Evolutionary conservation across 2,329 filamentous ascomycete genomes (phyloP).

Genomic region (Colletotrichum gloeosporioides): DNA sequence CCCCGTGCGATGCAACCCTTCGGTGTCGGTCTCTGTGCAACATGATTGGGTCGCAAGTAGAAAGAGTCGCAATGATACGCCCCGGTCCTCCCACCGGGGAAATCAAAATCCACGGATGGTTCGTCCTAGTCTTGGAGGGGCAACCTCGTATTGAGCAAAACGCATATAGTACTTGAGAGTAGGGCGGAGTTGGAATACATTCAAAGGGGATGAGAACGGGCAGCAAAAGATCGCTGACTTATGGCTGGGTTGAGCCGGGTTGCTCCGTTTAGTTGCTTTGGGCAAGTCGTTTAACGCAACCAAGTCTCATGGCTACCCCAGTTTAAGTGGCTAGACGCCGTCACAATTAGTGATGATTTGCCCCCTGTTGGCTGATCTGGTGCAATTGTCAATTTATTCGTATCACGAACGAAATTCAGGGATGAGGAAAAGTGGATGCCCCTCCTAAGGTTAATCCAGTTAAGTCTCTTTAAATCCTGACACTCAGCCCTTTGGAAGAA

Average conservation of each 20-base stretch:
- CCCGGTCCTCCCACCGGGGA: background rate
- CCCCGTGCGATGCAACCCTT: background rate
- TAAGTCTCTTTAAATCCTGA: background rate
- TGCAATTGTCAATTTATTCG: background rate
- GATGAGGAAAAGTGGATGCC: constrained; percentile 1
- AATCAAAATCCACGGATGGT: constrained; percentile 8
- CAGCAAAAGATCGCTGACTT: background rate
- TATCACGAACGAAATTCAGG: background rate
- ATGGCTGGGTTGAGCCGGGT: background rate
- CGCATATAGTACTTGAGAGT: background rate
- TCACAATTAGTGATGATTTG: background rate
- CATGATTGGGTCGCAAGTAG: background rate
- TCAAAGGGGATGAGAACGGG: background rate
- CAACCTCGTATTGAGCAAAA: background rate
- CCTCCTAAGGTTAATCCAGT: background rate
- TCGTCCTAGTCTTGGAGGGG: background rate
- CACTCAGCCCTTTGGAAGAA: background rate
- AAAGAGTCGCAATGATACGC: background rate
- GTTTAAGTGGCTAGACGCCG: background rate
- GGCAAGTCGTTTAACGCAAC: background rate
- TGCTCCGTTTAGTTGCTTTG: background rate
- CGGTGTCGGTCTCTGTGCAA: background rate
- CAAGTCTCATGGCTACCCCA: background rate
- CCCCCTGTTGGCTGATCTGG: background rate
- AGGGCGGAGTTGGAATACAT: background rate